Base-by-base conservation (phyloP, 116 monocot genomes). In the Zostera marina region DNA sequence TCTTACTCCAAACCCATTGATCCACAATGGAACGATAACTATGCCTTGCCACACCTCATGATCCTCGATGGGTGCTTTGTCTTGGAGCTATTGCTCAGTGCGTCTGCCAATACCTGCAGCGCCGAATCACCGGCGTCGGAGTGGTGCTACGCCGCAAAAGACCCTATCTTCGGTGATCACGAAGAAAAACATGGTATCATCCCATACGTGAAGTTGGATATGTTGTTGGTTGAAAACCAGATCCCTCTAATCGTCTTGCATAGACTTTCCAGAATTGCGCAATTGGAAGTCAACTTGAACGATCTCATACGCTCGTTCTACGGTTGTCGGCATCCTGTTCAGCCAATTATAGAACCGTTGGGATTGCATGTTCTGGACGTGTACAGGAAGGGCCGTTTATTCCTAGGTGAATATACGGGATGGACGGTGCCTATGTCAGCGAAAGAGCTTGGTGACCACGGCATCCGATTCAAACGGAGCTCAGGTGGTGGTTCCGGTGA, bases 201-300 rank as follows among this genome's bases (percentile, higher is more conserved):
- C 15, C 16, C 48, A 16, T 51, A 63, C 44, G 47, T 74, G 19
- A 42, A 17, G 42, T 17, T 44, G 12, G 74, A 74, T 53, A 19
- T 74, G 16, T 26, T 74, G 19, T 11, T 68, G 44, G 40, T 74
- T 11, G 74, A 74, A 20, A 74, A 68, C 49, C 68, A 74, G 44
- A 4, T 74, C 2, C 63, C 74, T 5, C 58, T 63, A 1, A 3
- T 44, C 7, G 57, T 74, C 13, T 59, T 74, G 11, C 3, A 59
- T 19, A 51, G 40, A 9, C 39, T 63, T 6, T 32, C 63, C 8
- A 9, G n/a, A 23, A 39, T 63, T 15, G 51, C 52, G 8, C 13
- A 19, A 13, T 9, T 20, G 41, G 60, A 60, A 10, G 11, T 42
- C 3, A 24, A 62, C 32, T 47, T 63, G 51, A 52, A 63, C 25